Base-by-base conservation (phyloP, 331 rosid genomes). In the Arachis monticola region DNA sequence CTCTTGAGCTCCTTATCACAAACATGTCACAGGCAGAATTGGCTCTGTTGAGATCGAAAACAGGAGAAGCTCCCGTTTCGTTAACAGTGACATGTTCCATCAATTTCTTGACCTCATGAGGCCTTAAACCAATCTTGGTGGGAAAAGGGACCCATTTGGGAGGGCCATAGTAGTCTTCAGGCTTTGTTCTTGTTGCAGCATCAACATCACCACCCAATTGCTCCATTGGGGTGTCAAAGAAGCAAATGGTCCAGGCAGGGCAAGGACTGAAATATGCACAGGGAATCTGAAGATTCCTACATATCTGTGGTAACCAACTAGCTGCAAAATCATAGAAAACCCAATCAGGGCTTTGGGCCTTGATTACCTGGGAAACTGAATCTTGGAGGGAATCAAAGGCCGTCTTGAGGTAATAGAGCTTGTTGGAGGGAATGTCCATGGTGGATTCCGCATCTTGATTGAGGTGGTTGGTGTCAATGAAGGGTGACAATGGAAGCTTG, bases 311-410 rank as follows among this genome's bases (percentile, higher is more conserved):
- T 13, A 82, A 27, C 85, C 85, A 82, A 9, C 77, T 27, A 2
- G 85, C 83, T 30, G 74, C 79, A 47, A 77, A 82, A 72, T 77
- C 85, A 40, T 7, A 77, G 82, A 82, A 77, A 67, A 82, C 65
- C 85, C 85, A 82, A 73, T 82, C 73, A 48, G 85, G 85, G 7
- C 52, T 67, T 35, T 69, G 35, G 0, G 64, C 13, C 73, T 68
- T 68, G 4, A 77, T 67, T 8, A 77, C 10, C 14, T 82, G 46
- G 5, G 59, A 1, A 1, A 78, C 38, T 27, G 77, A 30, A 5
- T 72, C 14, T 67, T 82, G 80, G 56, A 82, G 83, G 30, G 45
- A 53, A 63, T 82, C 82, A 64, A 32, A 82, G 58, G 85, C 85
- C 10, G 10, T 8, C 38, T 72, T 72, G 52, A 82, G 82, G 77